Evolutionary conservation across 139 green algal genomes (phyloP), one percentile per base, ranked within the genome.

Genomic region (Ulvella scutata): DNA sequence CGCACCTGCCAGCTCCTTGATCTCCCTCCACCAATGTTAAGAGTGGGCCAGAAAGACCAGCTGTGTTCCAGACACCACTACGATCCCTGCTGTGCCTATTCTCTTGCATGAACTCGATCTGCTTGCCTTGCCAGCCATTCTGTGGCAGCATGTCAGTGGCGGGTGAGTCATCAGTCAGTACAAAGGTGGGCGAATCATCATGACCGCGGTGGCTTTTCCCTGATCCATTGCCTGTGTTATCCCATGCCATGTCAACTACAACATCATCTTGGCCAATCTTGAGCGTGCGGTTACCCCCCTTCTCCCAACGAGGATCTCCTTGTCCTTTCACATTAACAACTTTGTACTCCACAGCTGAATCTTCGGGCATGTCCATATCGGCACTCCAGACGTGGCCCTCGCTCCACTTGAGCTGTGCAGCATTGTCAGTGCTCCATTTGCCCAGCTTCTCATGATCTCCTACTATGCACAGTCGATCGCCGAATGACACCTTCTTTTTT

Each of bases 11-110:
- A n/a, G 81, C 62, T 1, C 90, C 72, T 39, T 87, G n/a, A 62
- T 97, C 92, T 0, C 88, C 88, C 35, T 79, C 34, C 4, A 96
- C 90, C 9, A 95, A 38, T n/a, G 74, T 72, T 39, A 87, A 62
- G 35, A 76, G 37, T 3, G 77, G 43, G 59, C 83, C 86, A 6
- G 86, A 3, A 76, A 96, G 79, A 20, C 87, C 86, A 2, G 82
- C 75, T 2, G 84, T 89, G 76, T 88, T 75, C 88, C 90, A 95
- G 38, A 78, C 40, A 38, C 90, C 88, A 17, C 38, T 29, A 29
- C 87, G 85, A 33, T 90, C 83, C 10, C 79, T 72, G 43, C 72
- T 80, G 79, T 96, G 88, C 37, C 90, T 80, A 76, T 95, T 96
- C 78, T 51, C 80, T 67, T 79, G 86, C 85, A 96, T 94, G 77